A percentile compares a stretch with the other conserved stretches of the same genome.
phyloP scores from a whole-genome alignment of 208 protist genomes.

The Novymonas esmeraldas region DNA sequence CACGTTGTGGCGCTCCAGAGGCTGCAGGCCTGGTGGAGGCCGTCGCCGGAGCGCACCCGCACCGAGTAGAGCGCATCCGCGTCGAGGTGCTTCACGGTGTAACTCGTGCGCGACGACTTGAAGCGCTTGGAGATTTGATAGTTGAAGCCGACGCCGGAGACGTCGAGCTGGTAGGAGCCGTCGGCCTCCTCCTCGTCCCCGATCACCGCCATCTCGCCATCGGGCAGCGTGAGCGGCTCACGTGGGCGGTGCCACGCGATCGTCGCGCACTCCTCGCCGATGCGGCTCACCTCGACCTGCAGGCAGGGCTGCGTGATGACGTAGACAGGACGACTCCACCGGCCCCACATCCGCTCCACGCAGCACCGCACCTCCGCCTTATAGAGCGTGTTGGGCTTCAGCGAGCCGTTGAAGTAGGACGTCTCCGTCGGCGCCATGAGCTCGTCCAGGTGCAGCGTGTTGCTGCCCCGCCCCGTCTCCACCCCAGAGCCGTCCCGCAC shows the following conservation, averaged over 20 bases:
- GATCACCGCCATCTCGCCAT: slow-evolving; percentile 58
- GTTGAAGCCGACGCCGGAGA: slow-evolving; percentile 60
- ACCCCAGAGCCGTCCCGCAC: slow-evolving; percentile 44
- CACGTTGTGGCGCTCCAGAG: slow-evolving; percentile 73
- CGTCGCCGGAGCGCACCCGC: slow-evolving; percentile 70
- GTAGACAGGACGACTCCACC: slow-evolving; percentile 78
- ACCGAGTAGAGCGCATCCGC: slow-evolving; percentile 80
- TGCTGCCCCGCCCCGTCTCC: slow-evolving; percentile 21
- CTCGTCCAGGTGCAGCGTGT: slow-evolving; percentile 40
- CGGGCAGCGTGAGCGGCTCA: slow-evolving; percentile 51
- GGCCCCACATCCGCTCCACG: slow-evolving; percentile 86
- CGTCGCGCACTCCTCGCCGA: slow-evolving; percentile 83
- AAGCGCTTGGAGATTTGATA: slow-evolving; percentile 80
- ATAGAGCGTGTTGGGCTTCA: slow-evolving; percentile 81
- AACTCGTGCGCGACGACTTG: slow-evolving; percentile 68
- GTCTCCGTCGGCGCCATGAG: slow-evolving; percentile 29
- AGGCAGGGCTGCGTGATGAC: slow-evolving; percentile 84
- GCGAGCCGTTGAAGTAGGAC: slow-evolving; percentile 52
- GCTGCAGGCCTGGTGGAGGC: slow-evolving; percentile 52
- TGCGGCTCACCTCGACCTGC: slow-evolving; percentile 54
- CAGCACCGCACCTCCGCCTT: slow-evolving; percentile 80
- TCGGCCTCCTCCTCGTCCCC: slow-evolving; percentile 50
- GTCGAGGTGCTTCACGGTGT: slow-evolving; percentile 77
- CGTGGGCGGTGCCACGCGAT: slow-evolving; percentile 74
- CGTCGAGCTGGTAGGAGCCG: slow-evolving; percentile 81